phyloP scores from a whole-genome alignment of 495 filamentous ascomycete species.

The Aspergillus nidulans region DNA sequence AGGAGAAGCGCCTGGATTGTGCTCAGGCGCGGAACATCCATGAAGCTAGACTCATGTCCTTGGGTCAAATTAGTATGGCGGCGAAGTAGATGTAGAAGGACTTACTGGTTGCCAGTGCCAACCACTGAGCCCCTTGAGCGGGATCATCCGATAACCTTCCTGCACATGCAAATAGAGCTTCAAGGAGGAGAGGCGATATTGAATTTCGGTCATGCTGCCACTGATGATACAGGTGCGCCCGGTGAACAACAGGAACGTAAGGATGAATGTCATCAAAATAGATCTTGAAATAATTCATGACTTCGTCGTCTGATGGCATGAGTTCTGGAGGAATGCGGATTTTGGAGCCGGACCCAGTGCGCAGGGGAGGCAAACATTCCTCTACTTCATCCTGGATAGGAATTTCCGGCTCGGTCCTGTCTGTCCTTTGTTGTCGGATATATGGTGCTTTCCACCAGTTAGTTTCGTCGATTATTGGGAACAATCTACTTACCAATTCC shows the following conservation, averaged over 20 bases:
- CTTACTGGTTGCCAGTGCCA: conserved; percentile 87
- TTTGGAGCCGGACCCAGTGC: conserved; percentile 62
- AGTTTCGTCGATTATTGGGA: background rate
- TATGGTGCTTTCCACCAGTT: conserved; percentile 63
- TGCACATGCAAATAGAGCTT: conserved; percentile 93
- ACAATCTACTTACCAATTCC: conserved; percentile 67
- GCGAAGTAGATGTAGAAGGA: background rate
- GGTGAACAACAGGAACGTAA: conserved; percentile 91
- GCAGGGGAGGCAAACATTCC: conserved; percentile 64
- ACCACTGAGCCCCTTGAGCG: conserved; percentile 85
- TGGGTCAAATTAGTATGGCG: too few relatives aligned
- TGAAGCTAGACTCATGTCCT: conserved; percentile 95
- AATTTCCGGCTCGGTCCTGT: conserved; percentile 59
- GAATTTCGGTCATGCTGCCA: conserved; percentile 82
- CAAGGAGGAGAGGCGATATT: conserved; percentile 87
- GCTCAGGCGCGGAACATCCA: conserved; percentile 88
- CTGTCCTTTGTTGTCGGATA: conserved; percentile 70
- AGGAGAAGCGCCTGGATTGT: conserved; percentile 90
- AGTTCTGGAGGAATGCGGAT: conserved; percentile 89
- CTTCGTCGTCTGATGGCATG: conserved; percentile 85
- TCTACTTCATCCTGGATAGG: conserved; percentile 73
- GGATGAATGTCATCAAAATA: conserved; percentile 93
- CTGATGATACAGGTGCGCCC: conserved; percentile 79
- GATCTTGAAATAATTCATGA: conserved; percentile 82
- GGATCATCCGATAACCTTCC: conserved; percentile 79